These are phyloP conservation scores for Penicillium sp. DNA, from an alignment of 2,329 filamentous ascomycete species.

Conservation along the genomic window DNA sequence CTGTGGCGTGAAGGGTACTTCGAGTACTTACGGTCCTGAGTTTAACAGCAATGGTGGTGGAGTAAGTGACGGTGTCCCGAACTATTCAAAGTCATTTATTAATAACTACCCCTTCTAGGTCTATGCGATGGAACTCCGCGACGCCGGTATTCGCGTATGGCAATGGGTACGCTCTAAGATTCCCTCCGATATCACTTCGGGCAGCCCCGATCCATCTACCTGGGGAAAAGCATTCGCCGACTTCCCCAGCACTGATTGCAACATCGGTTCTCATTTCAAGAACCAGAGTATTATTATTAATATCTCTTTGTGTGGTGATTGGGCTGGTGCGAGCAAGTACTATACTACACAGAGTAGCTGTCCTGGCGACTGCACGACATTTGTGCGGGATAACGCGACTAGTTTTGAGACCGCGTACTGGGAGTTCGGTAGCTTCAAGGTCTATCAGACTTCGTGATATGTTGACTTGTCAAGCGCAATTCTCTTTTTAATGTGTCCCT, in stretches of 20 bases:
- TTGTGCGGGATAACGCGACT: constrained; percentile 57
- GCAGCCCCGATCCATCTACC: constrained; percentile 57
- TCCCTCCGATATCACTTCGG: constrained; percentile 55
- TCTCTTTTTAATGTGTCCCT: not conserved
- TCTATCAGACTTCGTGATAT: constrained; percentile 50
- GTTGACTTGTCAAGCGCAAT: no score
- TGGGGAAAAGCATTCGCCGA: constrained; percentile 67
- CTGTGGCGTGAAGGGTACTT: constrained; percentile 54
- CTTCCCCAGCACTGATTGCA: constrained; percentile 63
- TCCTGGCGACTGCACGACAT: constrained; percentile 57
- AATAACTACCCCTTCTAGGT: constrained; percentile 33
- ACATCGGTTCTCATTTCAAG: constrained; percentile 59
- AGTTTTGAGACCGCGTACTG: constrained; percentile 62
- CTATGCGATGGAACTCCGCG: constrained; percentile 63
- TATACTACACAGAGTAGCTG: constrained; percentile 39
- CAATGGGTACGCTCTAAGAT: constrained; percentile 54
- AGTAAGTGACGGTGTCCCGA: constrained; percentile 26
- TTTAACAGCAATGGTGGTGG: constrained; percentile 60
- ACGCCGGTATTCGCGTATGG: constrained; percentile 65
- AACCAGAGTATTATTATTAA: constrained; percentile 67
- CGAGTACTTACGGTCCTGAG: constrained; percentile 51
- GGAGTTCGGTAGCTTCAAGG: constrained; percentile 63
- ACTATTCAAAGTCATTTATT: not conserved
- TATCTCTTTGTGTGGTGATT: constrained; percentile 63
- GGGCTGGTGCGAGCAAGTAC: constrained; percentile 43